A percentile compares a stretch with the other conserved stretches of the same genome.
phyloP scores from a whole-genome alignment of 1,284 basidiomycete genomes.

The Golubevia pallescens region DNA sequence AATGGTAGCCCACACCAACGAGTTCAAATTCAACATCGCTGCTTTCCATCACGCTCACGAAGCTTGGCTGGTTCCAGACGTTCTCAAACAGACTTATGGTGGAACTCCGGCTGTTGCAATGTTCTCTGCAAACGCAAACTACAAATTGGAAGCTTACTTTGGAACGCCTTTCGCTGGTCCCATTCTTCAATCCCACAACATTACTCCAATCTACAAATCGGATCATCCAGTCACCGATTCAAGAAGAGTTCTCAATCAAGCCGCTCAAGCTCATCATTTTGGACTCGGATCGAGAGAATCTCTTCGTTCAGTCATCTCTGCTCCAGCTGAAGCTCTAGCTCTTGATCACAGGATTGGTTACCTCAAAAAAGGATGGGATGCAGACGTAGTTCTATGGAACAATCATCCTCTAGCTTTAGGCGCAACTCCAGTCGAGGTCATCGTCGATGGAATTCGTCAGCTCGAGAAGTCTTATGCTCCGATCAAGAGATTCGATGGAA shows the following conservation, averaged over 20 bases:
- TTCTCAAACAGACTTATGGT: conserved; percentile 75
- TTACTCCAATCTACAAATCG: conserved; percentile 74
- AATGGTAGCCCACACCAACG: conserved; percentile 73
- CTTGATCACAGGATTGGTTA: conserved; percentile 81
- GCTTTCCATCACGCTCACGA: conserved; percentile 84
- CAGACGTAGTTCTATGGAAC: conserved; percentile 86
- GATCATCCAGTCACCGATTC: conserved; percentile 79
- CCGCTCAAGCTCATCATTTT: conserved; percentile 83
- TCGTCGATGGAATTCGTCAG: conserved; percentile 71
- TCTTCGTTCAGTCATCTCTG: conserved; percentile 74
- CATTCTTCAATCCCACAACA: conserved; percentile 75
- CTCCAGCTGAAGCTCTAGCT: conserved; percentile 78
- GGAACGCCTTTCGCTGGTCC: conserved; percentile 83
- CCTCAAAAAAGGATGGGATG: conserved; percentile 71
- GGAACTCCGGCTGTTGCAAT: conserved; percentile 75
- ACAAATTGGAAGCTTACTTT: conserved; percentile 84
- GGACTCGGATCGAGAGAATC: conserved; percentile 52
- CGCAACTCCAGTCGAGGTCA: conserved; percentile 69
- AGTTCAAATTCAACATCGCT: conserved; percentile 74
- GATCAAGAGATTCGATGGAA: background rate
- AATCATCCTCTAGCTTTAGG: conserved; percentile 75
- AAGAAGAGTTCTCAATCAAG: conserved; percentile 80
- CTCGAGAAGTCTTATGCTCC: conserved; percentile 22
- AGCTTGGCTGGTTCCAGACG: conserved; percentile 80
- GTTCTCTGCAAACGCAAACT: conserved; percentile 76